Conservation (phyloP, 2,329 filamentous ascomycete genomes). For the Talaromyces sp. region DNA sequence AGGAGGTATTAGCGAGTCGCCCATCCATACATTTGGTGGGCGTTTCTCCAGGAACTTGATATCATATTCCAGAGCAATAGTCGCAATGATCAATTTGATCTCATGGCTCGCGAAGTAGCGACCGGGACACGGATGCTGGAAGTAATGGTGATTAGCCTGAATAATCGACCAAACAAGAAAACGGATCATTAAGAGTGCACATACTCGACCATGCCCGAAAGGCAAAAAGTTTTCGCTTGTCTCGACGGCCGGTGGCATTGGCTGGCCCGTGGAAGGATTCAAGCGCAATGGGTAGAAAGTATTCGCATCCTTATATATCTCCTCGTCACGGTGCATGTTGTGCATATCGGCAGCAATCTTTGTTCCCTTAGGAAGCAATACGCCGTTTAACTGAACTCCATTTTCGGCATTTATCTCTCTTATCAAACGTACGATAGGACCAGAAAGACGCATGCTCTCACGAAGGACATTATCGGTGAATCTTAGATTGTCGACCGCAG, state of each 20-base stretch:
- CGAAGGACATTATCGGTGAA: conserved; percentile 3
- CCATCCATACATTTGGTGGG: conserved; percentile 1
- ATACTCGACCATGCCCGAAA: not conserved
- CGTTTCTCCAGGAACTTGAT: not conserved
- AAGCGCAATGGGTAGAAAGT: not conserved
- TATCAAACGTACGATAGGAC: conserved; percentile 1
- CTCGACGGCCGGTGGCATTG: not conserved
- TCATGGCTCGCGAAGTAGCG: conserved; percentile 3
- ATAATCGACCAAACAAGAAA: not conserved
- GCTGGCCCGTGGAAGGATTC: not conserved
- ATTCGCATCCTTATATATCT: conserved; percentile 1
- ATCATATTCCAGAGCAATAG: not conserved
- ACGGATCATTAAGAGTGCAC: not conserved
- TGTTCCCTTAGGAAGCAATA: not conserved
- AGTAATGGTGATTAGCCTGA: not conserved
- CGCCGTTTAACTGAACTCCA: not conserved
- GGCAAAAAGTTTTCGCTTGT: conserved; percentile 1
- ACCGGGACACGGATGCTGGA: not conserved
- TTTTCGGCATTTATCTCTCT: not conserved
- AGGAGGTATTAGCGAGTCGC: conserved; percentile 1
- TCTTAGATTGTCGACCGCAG: not conserved
- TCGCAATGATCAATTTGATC: not conserved
- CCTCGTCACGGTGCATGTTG: conserved; percentile 2
- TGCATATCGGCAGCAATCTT: conserved; percentile 3
- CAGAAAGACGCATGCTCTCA: conserved; percentile 1